Base-by-base conservation (phyloP, 2,329 filamentous ascomycete genomes). In the Akanthomyces lecanii region DNA sequence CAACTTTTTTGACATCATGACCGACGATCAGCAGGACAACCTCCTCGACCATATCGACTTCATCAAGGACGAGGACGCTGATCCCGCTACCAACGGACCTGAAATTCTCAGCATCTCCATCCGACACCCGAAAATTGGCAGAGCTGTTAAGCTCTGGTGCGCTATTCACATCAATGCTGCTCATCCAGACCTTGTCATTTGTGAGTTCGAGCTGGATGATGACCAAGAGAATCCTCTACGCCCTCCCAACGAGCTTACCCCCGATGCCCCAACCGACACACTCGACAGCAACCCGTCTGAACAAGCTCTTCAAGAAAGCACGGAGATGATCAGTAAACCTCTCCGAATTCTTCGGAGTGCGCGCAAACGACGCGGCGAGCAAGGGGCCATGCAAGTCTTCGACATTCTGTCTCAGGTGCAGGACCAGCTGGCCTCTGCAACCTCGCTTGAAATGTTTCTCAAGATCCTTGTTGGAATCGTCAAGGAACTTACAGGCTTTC, bases 371-470 rank as follows among this genome's bases (percentile, higher is more conserved):
- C 85, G 86, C 67, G 90, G 90, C 6, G 90, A 95, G 70, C 89
- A 91, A 52, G 89, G 89, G 5, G 90, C 90, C 0, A 95, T 95
- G 87, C 89, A 96, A 69, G 90, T 95, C 1, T 96, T 96, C 74
- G 92, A 92, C 73, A 92, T 96, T 66, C 90, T 96, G 85, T 91
- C 90, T 1, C 92, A 97, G 72, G 89, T 97, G 0, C 92, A 96
- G 72, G 91, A 96, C 69, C 92, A 96, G 72, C 79, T 97, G 14
- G 85, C 90, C 5, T 84, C 86, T 30, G 90, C 92, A 1, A 80
- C 86, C 0, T 88, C 83, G 64, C 77, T 96, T 0, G 87, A 92
- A 1, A 80, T 74, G 1, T 91, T 97, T 64, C 78, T 96, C 44
- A 94, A 95, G 69, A 87, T 93, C 6, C 76, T 95, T 3, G 89